phyloP scores from a whole-genome alignment of 2,329 filamentous ascomycete genomes.

The Ilyonectria robusta region DNA sequence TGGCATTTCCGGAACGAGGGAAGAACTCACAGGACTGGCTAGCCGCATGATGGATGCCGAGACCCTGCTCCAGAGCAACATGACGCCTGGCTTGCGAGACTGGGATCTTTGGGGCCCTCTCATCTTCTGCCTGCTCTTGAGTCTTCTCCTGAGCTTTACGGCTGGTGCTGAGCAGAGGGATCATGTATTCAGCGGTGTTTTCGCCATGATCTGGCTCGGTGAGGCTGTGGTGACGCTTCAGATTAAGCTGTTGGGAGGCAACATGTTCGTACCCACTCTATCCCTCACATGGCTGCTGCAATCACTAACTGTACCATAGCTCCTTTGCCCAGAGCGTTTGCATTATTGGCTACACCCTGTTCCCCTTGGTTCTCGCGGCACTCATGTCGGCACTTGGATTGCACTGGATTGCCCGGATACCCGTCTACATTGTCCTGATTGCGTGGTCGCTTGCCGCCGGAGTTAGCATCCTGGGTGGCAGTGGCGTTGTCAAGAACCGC shows the following conservation, averaged over 20 bases:
- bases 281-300: background rate
- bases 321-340: conserved; percentile 98
- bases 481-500: conserved; percentile 94
- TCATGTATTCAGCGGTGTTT: conserved; percentile 94
- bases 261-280: conserved; percentile 79
- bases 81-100: conserved; percentile 92
- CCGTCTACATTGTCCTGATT: conserved; percentile 89
- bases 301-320: conserved; percentile 62
- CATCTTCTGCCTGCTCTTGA: conserved; percentile 92
- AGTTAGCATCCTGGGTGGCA: conserved; percentile 95
- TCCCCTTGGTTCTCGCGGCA: conserved; percentile 94
- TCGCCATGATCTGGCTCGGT: conserved; percentile 96
- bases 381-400: conserved; percentile 88
- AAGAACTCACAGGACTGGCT: conserved; percentile 73
- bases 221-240: conserved; percentile 98
- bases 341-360: conserved; percentile 98
- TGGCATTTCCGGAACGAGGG: conserved; percentile 71
- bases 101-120: conserved; percentile 99
- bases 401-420: conserved; percentile 85
- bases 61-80: conserved; percentile 74
- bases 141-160: conserved; percentile 87
- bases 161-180: conserved; percentile 86
- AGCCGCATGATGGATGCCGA: conserved; percentile 76
- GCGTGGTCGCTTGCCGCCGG: conserved; percentile 95
- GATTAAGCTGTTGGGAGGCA: conserved; percentile 95